Percentiles rank a stretch among this genome's conserved stretches.
phyloP scores from a whole-genome alignment of 2,329 filamentous ascomycete species.

The Penicillium sp. region DNA sequence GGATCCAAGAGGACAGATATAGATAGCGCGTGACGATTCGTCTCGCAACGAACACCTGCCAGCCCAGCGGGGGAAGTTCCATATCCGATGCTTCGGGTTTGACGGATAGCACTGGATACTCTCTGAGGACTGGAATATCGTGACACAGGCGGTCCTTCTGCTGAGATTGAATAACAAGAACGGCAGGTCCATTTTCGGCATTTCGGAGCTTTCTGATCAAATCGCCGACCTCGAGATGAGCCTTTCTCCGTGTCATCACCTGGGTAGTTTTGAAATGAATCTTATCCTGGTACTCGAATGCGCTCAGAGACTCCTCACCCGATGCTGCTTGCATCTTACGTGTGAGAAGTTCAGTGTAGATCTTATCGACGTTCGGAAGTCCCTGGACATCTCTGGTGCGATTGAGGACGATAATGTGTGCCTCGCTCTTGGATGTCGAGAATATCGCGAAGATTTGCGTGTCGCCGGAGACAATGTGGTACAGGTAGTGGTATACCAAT shows the following conservation, averaged over 20 bases:
- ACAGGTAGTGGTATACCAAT: constrained; percentile 84
- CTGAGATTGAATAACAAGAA: constrained; percentile 88
- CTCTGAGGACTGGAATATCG: constrained; percentile 76
- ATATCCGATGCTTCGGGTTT: constrained; percentile 80
- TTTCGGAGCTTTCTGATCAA: constrained; percentile 84
- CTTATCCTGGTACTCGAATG: constrained; percentile 81
- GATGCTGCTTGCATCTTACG: constrained; percentile 61
- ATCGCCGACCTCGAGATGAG: constrained; percentile 82
- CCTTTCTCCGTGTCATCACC: constrained; percentile 84
- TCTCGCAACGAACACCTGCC: constrained; percentile 85
- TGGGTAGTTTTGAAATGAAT: constrained; percentile 82
- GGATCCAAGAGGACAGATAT: constrained; percentile 85
- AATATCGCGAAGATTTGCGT: constrained; percentile 91
- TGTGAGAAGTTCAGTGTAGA: constrained; percentile 74
- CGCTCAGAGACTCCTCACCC: constrained; percentile 70
- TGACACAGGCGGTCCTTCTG: constrained; percentile 76
- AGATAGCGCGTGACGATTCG: constrained; percentile 86
- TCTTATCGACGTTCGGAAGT: constrained; percentile 82
- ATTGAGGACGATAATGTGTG: constrained; percentile 84
- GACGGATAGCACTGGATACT: constrained; percentile 78
- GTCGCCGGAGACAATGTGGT: constrained; percentile 86
- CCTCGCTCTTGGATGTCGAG: constrained; percentile 74
- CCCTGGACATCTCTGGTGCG: constrained; percentile 76
- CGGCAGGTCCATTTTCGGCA: constrained; percentile 73
- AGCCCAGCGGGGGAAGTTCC: constrained; percentile 83